phyloP scores from a whole-genome alignment of 768 basidiomycete genomes.

The Russula olivacea region DNA sequence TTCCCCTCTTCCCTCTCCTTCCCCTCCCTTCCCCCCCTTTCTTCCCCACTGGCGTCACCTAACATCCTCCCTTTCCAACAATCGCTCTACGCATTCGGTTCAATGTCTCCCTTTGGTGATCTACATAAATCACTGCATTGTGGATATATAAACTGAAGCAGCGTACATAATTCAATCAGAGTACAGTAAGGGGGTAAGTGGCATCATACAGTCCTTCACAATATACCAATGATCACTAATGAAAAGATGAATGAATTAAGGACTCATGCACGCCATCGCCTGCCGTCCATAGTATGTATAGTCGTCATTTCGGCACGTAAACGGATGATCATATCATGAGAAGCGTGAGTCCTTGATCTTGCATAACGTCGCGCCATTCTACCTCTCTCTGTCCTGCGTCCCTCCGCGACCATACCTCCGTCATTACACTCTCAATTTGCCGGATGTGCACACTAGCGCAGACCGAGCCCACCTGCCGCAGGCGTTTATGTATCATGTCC shows the following conservation, averaged over 20 bases:
- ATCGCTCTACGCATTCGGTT: background rate
- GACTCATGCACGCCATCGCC: background rate
- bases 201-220: conserved; percentile 4
- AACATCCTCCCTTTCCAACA: background rate
- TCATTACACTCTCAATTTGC: conserved; percentile 20
- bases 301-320: conserved; percentile 2
- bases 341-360: conserved; percentile 24
- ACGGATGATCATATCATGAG: conserved; percentile 21
- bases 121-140: conserved; percentile 15
- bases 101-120: background rate
- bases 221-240: conserved; percentile 18
- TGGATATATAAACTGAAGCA: conserved; percentile 22
- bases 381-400: conserved; percentile 17
- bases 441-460: conserved; percentile 18
- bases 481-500: conserved; percentile 18
- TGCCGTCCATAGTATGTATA: conserved; percentile 10
- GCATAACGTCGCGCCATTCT: conserved; percentile 26
- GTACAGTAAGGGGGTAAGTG: conserved; percentile 17
- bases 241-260: conserved; percentile 17
- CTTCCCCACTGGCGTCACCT: background rate
- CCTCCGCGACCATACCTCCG: conserved; percentile 23
- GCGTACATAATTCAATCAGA: conserved; percentile 16
- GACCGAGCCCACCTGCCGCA: conserved; percentile 15
- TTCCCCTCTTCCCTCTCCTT: background rate
- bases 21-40: background rate